phyloP scores from a whole-genome alignment of 1,139 yeast species.

The Sugiyamaella sp. region DNA sequence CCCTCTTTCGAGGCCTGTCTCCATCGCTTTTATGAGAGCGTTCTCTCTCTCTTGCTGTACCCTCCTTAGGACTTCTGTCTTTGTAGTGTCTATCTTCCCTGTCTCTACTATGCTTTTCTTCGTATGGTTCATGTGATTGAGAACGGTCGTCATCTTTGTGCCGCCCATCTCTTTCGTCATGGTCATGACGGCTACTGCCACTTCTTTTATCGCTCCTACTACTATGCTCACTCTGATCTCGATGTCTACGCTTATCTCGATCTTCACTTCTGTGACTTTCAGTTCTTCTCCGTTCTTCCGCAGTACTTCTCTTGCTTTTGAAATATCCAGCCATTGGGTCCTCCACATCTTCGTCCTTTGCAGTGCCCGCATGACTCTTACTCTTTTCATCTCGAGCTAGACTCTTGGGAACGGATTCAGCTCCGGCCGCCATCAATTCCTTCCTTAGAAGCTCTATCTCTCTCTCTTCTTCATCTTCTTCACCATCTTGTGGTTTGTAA shows the following conservation, averaged over 20 bases:
- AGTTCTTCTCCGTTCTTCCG: not conserved
- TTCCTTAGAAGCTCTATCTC: slow-evolving; percentile 18
- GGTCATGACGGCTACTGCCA: not conserved
- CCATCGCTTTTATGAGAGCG: too few species aligned
- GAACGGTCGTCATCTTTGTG: slow-evolving; percentile 1
- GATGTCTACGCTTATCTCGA: slow-evolving; percentile 6
- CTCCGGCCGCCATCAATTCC: slow-evolving; percentile 12
- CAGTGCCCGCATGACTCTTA: not conserved
- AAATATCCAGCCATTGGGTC: slow-evolving; percentile 25
- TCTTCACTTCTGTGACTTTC: not conserved
- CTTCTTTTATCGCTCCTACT: not conserved
- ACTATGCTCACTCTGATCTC: slow-evolving; percentile 1
- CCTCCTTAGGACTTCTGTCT: too few species aligned
- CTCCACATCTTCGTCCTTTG: slow-evolving; percentile 13
- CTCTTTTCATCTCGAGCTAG: slow-evolving; percentile 4
- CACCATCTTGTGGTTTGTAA: slow-evolving; percentile 58
- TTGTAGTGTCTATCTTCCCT: too few species aligned
- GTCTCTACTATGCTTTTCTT: too few species aligned
- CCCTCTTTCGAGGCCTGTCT: too few species aligned
- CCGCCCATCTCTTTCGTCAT: not conserved
- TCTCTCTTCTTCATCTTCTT: slow-evolving; percentile 37
- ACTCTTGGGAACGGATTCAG: not conserved
- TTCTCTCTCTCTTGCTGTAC: not conserved
- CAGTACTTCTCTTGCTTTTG: not conserved
- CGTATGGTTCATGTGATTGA: too few species aligned